Percentiles rank a stretch among this genome's conserved stretches.
Evolutionary conservation across 768 basidiomycete genomes (phyloP).

Genomic region (Auricularia sp.): DNA sequence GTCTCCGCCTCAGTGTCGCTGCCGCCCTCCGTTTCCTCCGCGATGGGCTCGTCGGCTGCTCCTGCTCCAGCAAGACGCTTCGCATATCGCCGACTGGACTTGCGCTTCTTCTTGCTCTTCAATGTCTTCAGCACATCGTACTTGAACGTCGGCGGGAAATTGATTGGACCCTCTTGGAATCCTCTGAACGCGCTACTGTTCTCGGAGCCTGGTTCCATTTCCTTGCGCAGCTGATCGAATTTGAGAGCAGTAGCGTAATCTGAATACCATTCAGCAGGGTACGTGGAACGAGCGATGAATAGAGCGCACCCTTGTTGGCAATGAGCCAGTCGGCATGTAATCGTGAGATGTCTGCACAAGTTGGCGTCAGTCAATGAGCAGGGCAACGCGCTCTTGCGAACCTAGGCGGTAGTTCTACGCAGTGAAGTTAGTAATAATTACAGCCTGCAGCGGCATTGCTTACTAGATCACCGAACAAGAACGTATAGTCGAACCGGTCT

Average conservation of each 20-base stretch:
- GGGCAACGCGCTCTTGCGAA: neutral
- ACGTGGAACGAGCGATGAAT: neutral
- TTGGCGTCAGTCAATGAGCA: too few species aligned
- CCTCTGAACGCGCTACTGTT: conserved; percentile 48
- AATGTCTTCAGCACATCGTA: conserved; percentile 64
- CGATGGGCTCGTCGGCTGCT: neutral
- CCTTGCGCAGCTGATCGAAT: conserved; percentile 76
- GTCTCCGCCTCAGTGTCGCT: conserved; percentile 40
- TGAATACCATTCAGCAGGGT: conserved; percentile 20
- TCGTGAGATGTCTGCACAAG: conserved; percentile 54
- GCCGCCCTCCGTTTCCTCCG: conserved; percentile 18
- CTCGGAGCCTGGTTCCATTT: conserved; percentile 53
- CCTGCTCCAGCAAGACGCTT: neutral
- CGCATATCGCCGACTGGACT: conserved; percentile 3
- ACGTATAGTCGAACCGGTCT: conserved; percentile 82
- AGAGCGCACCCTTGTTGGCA: conserved; percentile 54
- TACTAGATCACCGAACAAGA: conserved; percentile 74
- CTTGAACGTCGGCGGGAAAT: conserved; percentile 92
- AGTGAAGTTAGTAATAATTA: too few species aligned
- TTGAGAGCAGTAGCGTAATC: conserved; percentile 79
- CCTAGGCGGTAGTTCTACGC: conserved; percentile 61
- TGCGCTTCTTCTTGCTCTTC: conserved; percentile 30
- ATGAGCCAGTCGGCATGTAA: conserved; percentile 94
- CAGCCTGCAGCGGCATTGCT: too few species aligned
- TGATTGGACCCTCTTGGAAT: conserved; percentile 69